Conservation (phyloP, 331 rosid species). For the Malus hybrid region DNA sequence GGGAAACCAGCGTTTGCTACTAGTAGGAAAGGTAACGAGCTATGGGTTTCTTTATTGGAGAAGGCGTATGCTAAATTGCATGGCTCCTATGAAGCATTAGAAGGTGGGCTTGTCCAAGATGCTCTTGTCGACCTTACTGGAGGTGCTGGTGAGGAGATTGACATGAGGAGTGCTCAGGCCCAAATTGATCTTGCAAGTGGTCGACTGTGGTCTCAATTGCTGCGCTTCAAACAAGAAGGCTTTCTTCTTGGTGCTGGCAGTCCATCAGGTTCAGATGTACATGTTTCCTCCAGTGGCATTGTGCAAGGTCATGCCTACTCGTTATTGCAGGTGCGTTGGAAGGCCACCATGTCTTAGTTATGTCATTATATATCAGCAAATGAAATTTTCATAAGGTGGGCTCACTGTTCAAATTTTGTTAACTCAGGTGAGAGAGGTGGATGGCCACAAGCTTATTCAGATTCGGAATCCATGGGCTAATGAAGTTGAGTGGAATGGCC, state of each 20-base stretch:
- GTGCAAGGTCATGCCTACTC: slow-evolving; percentile 99
- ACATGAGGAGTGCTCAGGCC: slow-evolving; percentile 92
- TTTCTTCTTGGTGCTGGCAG: slow-evolving; percentile 98
- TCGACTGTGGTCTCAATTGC: slow-evolving; percentile 89
- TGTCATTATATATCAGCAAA: neutral
- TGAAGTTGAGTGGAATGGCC: slow-evolving; percentile 99
- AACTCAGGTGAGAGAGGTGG: slow-evolving; percentile 80
- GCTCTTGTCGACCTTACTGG: slow-evolving; percentile 99
- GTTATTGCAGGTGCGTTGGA: slow-evolving; percentile 62
- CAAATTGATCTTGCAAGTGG: slow-evolving; percentile 99
- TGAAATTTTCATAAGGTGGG: slow-evolving; percentile 2
- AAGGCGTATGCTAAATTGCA: slow-evolving; percentile 99
- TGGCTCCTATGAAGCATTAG: slow-evolving; percentile 95
- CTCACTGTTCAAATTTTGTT: slow-evolving; percentile 1
- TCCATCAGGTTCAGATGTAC: slow-evolving; percentile 98
- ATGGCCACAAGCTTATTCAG: slow-evolving; percentile 96
- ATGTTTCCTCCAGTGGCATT: slow-evolving; percentile 94
- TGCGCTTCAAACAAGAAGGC: slow-evolving; percentile 96
- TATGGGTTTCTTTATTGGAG: slow-evolving; percentile 96
- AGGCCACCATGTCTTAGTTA: neutral
- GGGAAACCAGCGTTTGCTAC: slow-evolving; percentile 98
- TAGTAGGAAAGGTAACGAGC: slow-evolving; percentile 83
- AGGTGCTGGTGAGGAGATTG: slow-evolving; percentile 99
- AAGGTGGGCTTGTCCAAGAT: slow-evolving; percentile 99
- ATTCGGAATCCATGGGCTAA: slow-evolving; percentile 99